Evolutionary conservation across 1,139 yeast species (phyloP), one percentile per base, ranked within the genome.

Genomic region (Candida sanyaensis): DNA sequence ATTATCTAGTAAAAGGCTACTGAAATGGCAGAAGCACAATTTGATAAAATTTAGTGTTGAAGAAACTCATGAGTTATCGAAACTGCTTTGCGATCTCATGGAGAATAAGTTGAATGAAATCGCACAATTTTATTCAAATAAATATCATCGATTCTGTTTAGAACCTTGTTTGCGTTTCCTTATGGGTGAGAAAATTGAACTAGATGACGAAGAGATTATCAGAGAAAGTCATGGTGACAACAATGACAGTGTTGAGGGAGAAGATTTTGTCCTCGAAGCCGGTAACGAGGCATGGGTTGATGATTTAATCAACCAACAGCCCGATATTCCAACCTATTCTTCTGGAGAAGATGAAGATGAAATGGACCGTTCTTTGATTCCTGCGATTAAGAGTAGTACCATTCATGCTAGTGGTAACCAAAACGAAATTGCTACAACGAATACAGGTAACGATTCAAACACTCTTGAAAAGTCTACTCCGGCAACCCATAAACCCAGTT

Each of bases 161-260:
- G 98, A 93, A 59, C 84, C 89, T 0, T 84, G 96, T 55, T 68
- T 93, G 49, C 66, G 97, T 44, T 86, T 75, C 58, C 71, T 93
- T 5, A 73, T 91, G 71, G 99, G 99, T 1, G 98, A 92, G 54
- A 80, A 83, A 48, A 75, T 90, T 3, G 81, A 80, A 28, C 60
- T 88, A 26, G 66, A 69, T 37, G 66, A 69, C 37, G 63, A 63
- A 1, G 51, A 65, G 31, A 63, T 72, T 60, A 50, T 57, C 11
- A 50, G 56, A 3, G 67, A 59, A 10, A 46, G 51, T 9, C 51
- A 54, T 33, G 55, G 58, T 4, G 62, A 60, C n/a, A 56, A 56
- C n/a, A 57, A 59, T 10, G 62, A 56, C 3, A 59, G 21, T 17
- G 21, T 56, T 2, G 62, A 60, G 6, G 61, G 58, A 6, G 49